These are phyloP conservation scores for Rehmannia glutinosa DNA, from an alignment of 257 asterid species.

Conservation along the genomic window DNA sequence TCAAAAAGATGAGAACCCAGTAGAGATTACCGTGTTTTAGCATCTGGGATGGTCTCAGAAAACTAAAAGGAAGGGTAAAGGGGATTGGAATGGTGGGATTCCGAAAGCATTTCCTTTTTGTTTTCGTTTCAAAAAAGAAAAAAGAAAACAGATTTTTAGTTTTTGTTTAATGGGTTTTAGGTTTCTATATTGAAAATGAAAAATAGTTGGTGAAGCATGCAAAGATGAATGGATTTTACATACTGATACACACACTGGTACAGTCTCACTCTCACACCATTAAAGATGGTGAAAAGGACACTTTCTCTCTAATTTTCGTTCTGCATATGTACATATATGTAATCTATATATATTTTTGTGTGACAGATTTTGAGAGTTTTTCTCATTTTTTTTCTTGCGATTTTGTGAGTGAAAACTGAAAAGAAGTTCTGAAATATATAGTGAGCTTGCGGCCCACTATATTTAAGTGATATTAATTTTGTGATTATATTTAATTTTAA, in stretches of 20 bases:
- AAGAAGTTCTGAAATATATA: not conserved
- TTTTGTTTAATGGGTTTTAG: constrained; percentile 46
- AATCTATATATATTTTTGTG: too few species aligned
- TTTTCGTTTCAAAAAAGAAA: constrained; percentile 15
- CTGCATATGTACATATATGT: not conserved
- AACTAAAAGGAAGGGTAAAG: constrained; percentile 34
- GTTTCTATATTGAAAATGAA: constrained; percentile 27
- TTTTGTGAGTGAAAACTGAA: too few species aligned
- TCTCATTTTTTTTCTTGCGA: not conserved
- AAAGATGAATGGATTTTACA: constrained; percentile 52
- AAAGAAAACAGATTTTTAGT: constrained; percentile 1
- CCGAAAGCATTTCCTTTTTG: constrained; percentile 32
- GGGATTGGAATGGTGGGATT: constrained; percentile 29
- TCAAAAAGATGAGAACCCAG: constrained; percentile 24
- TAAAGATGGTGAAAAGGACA: constrained; percentile 76
- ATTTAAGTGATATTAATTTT: too few species aligned
- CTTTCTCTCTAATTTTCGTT: constrained; percentile 26
- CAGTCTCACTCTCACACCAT: constrained; percentile 82
- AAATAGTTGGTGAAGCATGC: constrained; percentile 82
- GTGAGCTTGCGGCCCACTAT: constrained; percentile 36
- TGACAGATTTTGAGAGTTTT: too few species aligned
- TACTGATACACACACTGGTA: constrained; percentile 49
- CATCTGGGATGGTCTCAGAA: constrained; percentile 38
- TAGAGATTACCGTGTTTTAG: constrained; percentile 36
- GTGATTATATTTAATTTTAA: too few species aligned